These are phyloP conservation scores for Tinospora cordifolia DNA, from an alignment of 164 flowering plant species.

Conservation along the genomic window DNA sequence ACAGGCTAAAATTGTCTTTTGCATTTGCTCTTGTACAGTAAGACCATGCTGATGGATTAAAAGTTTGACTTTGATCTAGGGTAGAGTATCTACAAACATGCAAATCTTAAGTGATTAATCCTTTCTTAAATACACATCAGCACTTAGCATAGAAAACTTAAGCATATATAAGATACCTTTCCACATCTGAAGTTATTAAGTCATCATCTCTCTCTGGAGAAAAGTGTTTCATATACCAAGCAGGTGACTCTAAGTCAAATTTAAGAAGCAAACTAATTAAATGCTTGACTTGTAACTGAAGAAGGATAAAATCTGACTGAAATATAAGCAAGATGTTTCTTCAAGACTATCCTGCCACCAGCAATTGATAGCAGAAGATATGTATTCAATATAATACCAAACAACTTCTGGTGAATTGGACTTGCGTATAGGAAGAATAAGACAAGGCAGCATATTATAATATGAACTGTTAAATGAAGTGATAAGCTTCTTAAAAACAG, in stretches of 20 bases:
- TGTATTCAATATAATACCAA: too few relatives aligned
- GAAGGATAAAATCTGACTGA: not conserved
- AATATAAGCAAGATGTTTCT: not conserved
- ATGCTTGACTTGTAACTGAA: not conserved
- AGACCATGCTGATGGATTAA: conserved; percentile 28
- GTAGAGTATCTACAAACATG: conserved; percentile 26
- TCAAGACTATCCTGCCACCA: too few relatives aligned
- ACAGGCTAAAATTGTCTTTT: conserved; percentile 36
- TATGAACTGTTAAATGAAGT: too few relatives aligned
- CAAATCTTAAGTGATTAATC: conserved; percentile 3
- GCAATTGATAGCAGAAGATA: too few relatives aligned
- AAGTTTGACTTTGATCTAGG: conserved; percentile 18
- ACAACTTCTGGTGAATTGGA: too few relatives aligned
- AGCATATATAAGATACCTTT: conserved; percentile 30
- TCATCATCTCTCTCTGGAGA: conserved; percentile 20
- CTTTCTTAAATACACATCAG: not conserved
- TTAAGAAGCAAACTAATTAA: conserved; percentile 14
- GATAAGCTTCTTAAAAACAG: too few relatives aligned
- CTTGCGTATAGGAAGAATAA: too few relatives aligned
- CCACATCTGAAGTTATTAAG: conserved; percentile 15
- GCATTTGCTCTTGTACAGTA: conserved; percentile 29
- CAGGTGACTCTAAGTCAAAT: conserved; percentile 29
- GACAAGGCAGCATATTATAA: too few relatives aligned
- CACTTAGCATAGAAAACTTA: not conserved
- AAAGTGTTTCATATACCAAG: conserved; percentile 19